Evolutionary conservation across 345 rosid species (phyloP), one percentile per base, ranked within the genome.

Genomic region (Cochlearia excelsa): DNA sequence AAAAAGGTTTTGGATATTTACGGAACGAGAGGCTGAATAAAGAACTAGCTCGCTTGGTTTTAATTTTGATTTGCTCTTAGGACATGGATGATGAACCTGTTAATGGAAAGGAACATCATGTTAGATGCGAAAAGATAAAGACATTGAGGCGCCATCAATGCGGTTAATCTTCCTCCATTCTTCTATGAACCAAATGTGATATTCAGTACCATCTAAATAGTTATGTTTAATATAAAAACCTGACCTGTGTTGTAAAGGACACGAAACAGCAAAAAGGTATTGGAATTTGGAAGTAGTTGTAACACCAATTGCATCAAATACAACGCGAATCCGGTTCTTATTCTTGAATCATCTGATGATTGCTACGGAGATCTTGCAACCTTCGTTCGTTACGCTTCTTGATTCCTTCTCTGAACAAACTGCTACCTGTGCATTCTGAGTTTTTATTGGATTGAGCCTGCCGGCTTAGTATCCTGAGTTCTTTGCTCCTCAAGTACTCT

Each of bases 391-490:
- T 82, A 47, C 80, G 80, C 74, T 70, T 92, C 77, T 74, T 84
- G 65, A 86, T 86, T 52, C 94, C 86, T 42, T 75, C 69, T 75
- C 87, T 85, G 69, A 79, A 92, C 64, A 70, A 28, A 63, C 53
- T 70, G 77, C 84, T 83, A 16, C 84, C 89, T 10, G 61, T 41
- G 46, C 40, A 63, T 31, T 69, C 55, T 39, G 42, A 37, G 69
- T 39, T 79, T 57, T 54, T 51, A 53, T 51, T 57, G 51, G 53
- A 26, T 30, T 46, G 51, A 61, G 72, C 29, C 64, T 62, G 43
- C 9, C 37, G 61, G 55, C 71, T 75, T 48, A 63, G 67, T 56
- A 51, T 75, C 64, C 70, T 82, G 6, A 43, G 57, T 53, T 63
- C 66, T 66, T 72, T 88, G 78, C 63, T 75, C 57, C 80, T 78